These are phyloP conservation scores for Phytophthora pisi DNA, from an alignment of 352 stramenopile genomes.

Conservation along the genomic window DNA sequence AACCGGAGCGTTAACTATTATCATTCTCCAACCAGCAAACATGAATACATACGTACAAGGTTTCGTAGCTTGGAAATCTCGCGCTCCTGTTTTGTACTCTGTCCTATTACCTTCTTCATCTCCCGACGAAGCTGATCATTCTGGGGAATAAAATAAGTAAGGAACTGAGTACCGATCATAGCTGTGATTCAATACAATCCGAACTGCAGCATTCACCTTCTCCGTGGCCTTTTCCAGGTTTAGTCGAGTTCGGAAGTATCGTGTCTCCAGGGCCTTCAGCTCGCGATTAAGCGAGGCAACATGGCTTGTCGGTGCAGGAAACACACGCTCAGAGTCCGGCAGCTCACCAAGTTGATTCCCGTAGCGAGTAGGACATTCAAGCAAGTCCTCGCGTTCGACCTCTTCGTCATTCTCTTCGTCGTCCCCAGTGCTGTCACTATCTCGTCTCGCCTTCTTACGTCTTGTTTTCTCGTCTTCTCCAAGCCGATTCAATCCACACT, in stretches of 20 bases:
- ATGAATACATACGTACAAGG: conserved; percentile 33
- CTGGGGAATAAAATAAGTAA: conserved; percentile 18
- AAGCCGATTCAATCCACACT: neutral
- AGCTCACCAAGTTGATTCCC: conserved; percentile 32
- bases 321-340: conserved; percentile 38
- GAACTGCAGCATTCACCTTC: conserved; percentile 37
- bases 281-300: conserved; percentile 71
- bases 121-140: conserved; percentile 65
- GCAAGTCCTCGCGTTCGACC: conserved; percentile 5
- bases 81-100: conserved; percentile 55
- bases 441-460: neutral
- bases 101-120: conserved; percentile 44
- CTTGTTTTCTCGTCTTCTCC: conserved; percentile 9
- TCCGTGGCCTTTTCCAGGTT: conserved; percentile 72
- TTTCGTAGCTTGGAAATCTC: conserved; percentile 72
- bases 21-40: neutral
- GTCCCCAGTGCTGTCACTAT: conserved; percentile 4
- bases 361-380: conserved; percentile 1
- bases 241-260: conserved; percentile 80
- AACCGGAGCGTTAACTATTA: neutral
- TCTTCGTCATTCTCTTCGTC: conserved; percentile 11
- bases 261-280: conserved; percentile 72
- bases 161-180: neutral
- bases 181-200: neutral
- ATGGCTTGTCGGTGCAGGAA: conserved; percentile 54